Conservation (phyloP, 2,329 filamentous ascomycete species). For the Cercospora nicotianae region DNA sequence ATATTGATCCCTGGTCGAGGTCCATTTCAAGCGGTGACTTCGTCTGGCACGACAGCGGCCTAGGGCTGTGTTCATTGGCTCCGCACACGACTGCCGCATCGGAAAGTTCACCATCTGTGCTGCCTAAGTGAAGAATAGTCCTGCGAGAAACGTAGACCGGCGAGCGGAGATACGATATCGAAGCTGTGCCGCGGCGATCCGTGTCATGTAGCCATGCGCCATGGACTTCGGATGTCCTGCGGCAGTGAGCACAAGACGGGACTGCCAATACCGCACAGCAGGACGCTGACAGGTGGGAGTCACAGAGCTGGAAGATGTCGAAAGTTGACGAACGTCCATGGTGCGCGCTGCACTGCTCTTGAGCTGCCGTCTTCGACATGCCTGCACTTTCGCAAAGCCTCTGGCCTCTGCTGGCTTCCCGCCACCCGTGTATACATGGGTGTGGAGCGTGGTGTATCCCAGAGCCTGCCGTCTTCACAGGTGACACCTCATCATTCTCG, state of each 20-base stretch:
- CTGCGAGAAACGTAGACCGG: neutral
- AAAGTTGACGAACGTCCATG: neutral
- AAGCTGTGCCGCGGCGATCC: neutral
- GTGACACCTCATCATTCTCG: neutral
- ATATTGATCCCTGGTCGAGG: neutral
- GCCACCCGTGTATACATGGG: neutral
- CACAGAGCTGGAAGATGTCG: neutral
- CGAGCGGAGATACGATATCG: neutral
- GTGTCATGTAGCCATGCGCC: neutral
- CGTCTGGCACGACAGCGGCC: no score
- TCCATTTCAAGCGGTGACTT: neutral
- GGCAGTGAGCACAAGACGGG: neutral
- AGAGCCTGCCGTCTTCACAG: neutral
- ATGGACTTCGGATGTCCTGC: neutral
- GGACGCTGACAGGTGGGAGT: neutral
- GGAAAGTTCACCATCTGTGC: neutral
- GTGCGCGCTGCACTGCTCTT: neutral
- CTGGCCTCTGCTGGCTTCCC: neutral
- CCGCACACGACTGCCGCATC: neutral
- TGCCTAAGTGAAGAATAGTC: neutral
- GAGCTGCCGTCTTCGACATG: neutral
- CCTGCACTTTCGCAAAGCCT: neutral
- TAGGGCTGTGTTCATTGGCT: neutral
- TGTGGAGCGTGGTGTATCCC: neutral
- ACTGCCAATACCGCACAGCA: neutral